phyloP scores from a whole-genome alignment of 2,329 filamentous ascomycete genomes.

The Cercospora beticola region DNA sequence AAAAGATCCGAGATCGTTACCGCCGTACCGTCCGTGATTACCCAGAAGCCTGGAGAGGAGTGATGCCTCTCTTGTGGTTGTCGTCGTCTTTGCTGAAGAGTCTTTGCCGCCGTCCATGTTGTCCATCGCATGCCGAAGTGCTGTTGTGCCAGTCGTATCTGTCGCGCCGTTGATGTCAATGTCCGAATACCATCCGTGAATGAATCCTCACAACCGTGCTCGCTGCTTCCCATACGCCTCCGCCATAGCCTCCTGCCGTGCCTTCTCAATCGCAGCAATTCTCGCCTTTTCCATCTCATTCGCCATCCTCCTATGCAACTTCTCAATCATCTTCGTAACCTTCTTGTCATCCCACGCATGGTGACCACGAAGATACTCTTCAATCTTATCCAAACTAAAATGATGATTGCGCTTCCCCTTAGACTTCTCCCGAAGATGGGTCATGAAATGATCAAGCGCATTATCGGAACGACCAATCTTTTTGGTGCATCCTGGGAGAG shows the following conservation, averaged over 20 bases:
- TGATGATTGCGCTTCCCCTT: constrained; percentile 33
- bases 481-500: constrained; percentile 25
- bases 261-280: not conserved
- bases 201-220: not conserved
- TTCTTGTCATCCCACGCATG: constrained; percentile 74
- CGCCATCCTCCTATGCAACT: constrained; percentile 17
- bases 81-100: not conserved
- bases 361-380: constrained; percentile 71
- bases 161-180: not conserved
- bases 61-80: not conserved
- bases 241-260: not conserved
- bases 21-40: not conserved
- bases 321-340: constrained; percentile 20
- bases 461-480: constrained; percentile 34
- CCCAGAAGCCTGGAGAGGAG: not conserved
- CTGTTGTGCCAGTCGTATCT: not conserved
- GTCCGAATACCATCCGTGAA: not conserved
- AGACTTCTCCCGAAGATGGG: constrained; percentile 26
- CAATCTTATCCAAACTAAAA: constrained; percentile 13
- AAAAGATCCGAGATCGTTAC: constrained; percentile 11
- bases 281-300: not conserved
- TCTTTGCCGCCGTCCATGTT: not conserved
- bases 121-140: not conserved
- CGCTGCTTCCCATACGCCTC: not conserved
- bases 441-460: constrained; percentile 36